Evolutionary conservation across 345 rosid species (phyloP).

Genomic region (Hibiscus mutabilis): DNA sequence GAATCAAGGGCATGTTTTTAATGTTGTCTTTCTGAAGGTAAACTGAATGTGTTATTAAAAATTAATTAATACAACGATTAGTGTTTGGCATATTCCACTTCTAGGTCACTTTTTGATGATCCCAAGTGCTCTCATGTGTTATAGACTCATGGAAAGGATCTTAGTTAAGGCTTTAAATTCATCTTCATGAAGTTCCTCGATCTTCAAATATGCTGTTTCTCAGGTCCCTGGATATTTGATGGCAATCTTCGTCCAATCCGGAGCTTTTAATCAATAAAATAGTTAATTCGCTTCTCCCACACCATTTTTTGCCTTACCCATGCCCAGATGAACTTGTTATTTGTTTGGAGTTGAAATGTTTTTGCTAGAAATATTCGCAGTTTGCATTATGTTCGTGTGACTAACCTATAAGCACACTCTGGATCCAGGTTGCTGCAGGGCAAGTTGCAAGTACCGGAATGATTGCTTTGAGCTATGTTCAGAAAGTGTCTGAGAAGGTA

Average conservation of each 20-base stretch:
- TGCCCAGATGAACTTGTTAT: background rate
- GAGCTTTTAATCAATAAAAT: background rate
- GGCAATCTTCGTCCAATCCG: background rate
- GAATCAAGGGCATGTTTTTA: background rate
- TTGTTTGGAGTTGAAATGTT: background rate
- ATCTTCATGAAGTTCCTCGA: background rate
- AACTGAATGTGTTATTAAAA: background rate
- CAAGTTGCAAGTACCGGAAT: conserved; percentile 96
- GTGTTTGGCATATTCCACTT: background rate
- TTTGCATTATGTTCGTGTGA: too few species aligned
- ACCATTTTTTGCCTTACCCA: background rate
- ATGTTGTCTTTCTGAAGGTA: background rate
- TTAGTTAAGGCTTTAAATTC: background rate
- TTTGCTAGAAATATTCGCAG: background rate
- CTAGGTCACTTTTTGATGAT: background rate
- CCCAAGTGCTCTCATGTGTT: background rate
- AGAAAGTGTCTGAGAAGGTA: conserved; percentile 97
- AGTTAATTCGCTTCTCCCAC: background rate
- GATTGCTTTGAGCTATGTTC: conserved; percentile 82
- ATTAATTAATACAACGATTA: background rate
- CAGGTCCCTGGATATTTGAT: background rate
- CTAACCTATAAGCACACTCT: background rate
- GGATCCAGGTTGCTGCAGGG: conserved; percentile 68
- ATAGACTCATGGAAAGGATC: background rate
- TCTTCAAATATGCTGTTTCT: background rate